Conservation (phyloP, 1,284 basidiomycete genomes). For the Trichosporon faecale region DNA sequence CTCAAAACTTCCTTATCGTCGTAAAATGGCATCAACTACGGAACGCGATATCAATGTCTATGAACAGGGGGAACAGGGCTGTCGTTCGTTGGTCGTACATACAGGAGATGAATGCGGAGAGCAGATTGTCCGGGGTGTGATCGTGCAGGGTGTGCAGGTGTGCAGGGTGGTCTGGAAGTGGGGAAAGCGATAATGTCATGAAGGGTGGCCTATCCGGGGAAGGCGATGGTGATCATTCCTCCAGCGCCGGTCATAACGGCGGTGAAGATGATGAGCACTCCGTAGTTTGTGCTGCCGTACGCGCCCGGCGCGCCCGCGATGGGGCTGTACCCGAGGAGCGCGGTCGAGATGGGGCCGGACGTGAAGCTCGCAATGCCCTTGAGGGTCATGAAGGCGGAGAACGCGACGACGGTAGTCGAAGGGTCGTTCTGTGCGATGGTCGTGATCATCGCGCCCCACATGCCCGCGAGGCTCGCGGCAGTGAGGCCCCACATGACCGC, state of each 20-base stretch:
- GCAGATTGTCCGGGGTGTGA: background rate
- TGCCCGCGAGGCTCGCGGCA: conserved; percentile 33
- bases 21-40: background rate
- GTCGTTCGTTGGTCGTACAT: background rate
- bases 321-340: conserved; percentile 24
- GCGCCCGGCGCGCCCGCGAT: conserved; percentile 28
- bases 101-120: background rate
- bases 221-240: conserved; percentile 2
- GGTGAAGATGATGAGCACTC: conserved; percentile 37
- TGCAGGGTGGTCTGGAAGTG: background rate
- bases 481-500: conserved; percentile 37
- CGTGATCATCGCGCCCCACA: conserved; percentile 41
- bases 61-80: background rate
- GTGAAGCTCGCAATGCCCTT: conserved; percentile 42
- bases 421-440: conserved; percentile 45
- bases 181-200: background rate
- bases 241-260: conserved; percentile 30
- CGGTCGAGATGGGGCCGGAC: conserved; percentile 37
- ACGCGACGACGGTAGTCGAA: conserved; percentile 33
- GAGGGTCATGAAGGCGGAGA: conserved; percentile 42
- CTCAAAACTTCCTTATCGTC: background rate
- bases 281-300: conserved; percentile 34
- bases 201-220: background rate
- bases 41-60: background rate
- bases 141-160: background rate